A percentile compares a stretch with the other conserved stretches of the same genome.
Conservation (phyloP, 345 rosid species). For the Hypericum androsaemum region DNA sequence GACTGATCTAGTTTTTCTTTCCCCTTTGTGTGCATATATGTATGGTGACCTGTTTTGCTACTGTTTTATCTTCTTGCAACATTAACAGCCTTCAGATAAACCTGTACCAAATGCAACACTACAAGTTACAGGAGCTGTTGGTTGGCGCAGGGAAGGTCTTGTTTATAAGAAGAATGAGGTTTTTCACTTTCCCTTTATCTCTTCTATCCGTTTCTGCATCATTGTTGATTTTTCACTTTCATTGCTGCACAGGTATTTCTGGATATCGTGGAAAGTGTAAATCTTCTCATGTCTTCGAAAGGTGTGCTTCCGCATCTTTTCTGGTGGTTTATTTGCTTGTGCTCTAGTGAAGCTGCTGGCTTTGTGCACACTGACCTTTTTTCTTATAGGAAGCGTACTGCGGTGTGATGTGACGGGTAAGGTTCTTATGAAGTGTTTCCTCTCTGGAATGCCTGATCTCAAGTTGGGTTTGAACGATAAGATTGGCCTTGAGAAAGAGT, state of each 20-base stretch:
- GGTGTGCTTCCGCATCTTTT: slow-evolving; percentile 30
- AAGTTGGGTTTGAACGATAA: slow-evolving; percentile 98
- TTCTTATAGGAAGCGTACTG: slow-evolving; percentile 60
- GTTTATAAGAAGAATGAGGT: slow-evolving; percentile 95
- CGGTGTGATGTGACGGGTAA: slow-evolving; percentile 98
- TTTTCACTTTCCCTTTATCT: slow-evolving; percentile 13
- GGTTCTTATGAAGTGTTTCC: slow-evolving; percentile 96
- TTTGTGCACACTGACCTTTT: no score
- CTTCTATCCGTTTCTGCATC: neutral
- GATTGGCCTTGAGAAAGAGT: slow-evolving; percentile 98
- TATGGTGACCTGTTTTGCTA: neutral
- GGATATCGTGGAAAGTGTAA: slow-evolving; percentile 97
- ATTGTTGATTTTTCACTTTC: slow-evolving; percentile 12
- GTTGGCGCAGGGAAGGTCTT: slow-evolving; percentile 99
- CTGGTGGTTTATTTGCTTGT: no score
- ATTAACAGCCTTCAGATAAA: slow-evolving; percentile 61
- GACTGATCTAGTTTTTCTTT: neutral
- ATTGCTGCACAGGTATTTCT: slow-evolving; percentile 65
- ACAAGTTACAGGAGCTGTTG: slow-evolving; percentile 99
- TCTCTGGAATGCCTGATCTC: slow-evolving; percentile 99
- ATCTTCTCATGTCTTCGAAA: slow-evolving; percentile 98
- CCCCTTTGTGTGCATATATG: slow-evolving; percentile 3
- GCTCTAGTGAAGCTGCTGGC: neutral
- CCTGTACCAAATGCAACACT: slow-evolving; percentile 97
- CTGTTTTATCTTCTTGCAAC: no score